Percentiles rank a stretch among this genome's conserved stretches.
Conservation (phyloP, 768 basidiomycete species). For the Cantharellus cinnabarinus region DNA sequence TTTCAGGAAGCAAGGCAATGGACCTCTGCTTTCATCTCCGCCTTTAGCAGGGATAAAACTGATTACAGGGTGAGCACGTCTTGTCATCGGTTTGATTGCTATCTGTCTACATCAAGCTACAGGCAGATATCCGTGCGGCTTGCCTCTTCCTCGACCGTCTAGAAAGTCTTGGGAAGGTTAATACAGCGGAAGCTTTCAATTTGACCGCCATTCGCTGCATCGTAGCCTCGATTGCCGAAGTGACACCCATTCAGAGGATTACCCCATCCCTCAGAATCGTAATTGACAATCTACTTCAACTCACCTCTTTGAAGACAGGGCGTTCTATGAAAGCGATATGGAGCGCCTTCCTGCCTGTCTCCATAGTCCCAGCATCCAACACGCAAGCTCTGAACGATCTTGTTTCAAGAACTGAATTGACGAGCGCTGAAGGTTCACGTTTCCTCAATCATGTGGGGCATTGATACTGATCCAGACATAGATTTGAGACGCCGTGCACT, state of each 20-base stretch:
- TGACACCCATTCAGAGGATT: neutral
- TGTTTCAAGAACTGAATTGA: neutral
- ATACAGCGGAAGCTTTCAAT: neutral
- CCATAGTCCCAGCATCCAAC: neutral
- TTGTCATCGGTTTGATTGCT: too few relatives aligned
- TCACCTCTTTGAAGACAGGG: conserved; percentile 42
- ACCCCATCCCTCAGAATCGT: neutral
- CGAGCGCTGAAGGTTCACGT: too few relatives aligned
- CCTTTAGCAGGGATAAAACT: too few relatives aligned
- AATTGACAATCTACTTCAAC: neutral
- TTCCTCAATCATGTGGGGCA: too few relatives aligned
- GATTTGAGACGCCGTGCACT: too few relatives aligned
- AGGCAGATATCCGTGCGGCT: neutral
- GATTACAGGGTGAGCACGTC: too few relatives aligned
- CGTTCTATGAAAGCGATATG: conserved; percentile 54
- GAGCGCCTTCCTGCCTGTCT: conserved; percentile 20
- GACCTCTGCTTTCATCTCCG: too few relatives aligned
- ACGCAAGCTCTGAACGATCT: neutral
- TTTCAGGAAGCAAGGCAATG: too few relatives aligned
- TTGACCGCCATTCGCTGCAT: conserved; percentile 3
- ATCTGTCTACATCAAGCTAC: too few relatives aligned
- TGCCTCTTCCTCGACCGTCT: neutral
- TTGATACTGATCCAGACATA: too few relatives aligned
- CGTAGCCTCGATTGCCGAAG: neutral
- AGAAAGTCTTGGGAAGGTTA: conserved; percentile 1